A percentile compares a stretch with the other conserved stretches of the same genome.
These are phyloP conservation scores for Mucor sp. DNA, from an alignment of 371 early-diverging fungal genomes.

Conservation along the genomic window DNA sequence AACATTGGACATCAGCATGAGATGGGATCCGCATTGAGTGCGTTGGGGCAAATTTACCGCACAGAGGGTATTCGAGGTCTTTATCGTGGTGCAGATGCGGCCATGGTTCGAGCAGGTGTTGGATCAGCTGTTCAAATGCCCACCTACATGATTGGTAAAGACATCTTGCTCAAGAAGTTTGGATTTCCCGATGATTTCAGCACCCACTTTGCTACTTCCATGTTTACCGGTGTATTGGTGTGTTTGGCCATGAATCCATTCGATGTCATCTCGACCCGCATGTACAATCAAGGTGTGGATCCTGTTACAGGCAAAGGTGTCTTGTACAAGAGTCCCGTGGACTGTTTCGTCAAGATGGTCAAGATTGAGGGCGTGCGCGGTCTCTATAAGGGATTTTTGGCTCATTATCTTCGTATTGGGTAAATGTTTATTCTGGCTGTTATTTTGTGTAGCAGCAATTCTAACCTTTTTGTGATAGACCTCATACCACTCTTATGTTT, in stretches of 20 bases:
- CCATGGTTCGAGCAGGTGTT: constrained; percentile 89
- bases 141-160: constrained; percentile 84
- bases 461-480: constrained; percentile 48
- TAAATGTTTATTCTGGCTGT: constrained; percentile 34
- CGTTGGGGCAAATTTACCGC: constrained; percentile 68
- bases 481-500: constrained; percentile 94
- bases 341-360: constrained; percentile 87
- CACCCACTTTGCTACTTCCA: constrained; percentile 78
- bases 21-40: constrained; percentile 71
- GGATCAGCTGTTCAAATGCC: constrained; percentile 94
- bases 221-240: constrained; percentile 86
- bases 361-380: constrained; percentile 83
- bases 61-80: constrained; percentile 76
- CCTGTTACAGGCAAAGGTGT: constrained; percentile 61
- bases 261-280: constrained; percentile 93
- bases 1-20: constrained; percentile 91
- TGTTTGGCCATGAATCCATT: constrained; percentile 96
- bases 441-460: not conserved
- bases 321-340: constrained; percentile 78
- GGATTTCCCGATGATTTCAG: constrained; percentile 65
- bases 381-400: constrained; percentile 91
- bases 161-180: constrained; percentile 60
- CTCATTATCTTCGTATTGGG: constrained; percentile 95
- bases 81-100: constrained; percentile 88
- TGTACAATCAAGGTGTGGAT: constrained; percentile 91